Percentiles rank a stretch among this genome's conserved stretches.
Conservation (phyloP, 2,329 filamentous ascomycete genomes). For the Ophiostoma perfectum region DNA sequence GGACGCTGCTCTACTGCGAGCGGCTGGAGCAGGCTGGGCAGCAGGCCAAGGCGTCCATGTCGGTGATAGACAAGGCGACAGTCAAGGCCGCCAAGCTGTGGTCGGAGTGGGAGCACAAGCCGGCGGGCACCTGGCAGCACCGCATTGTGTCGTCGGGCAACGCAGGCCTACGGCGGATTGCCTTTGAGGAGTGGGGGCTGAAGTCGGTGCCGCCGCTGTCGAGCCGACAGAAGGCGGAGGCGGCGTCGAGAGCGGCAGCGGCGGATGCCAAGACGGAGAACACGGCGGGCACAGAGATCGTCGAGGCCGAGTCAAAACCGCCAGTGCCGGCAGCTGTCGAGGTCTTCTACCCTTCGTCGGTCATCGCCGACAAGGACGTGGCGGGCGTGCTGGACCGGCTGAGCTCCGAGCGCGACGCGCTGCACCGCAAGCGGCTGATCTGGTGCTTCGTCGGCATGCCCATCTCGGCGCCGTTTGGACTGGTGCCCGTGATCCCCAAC, state of each 20-base stretch:
- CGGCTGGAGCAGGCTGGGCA: constrained; percentile 54
- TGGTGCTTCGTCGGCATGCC: constrained; percentile 82
- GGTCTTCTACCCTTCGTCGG: constrained; percentile 67
- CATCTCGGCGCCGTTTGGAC: constrained; percentile 71
- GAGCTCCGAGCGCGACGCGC: constrained; percentile 70
- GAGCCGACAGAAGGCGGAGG: constrained; percentile 52
- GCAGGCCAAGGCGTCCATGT: constrained; percentile 47
- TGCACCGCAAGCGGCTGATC: constrained; percentile 71
- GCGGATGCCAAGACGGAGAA: background rate
- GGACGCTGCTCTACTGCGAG: constrained; percentile 89
- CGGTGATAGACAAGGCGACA: constrained; percentile 63
- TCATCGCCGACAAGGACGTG: constrained; percentile 59
- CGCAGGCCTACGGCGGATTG: constrained; percentile 74
- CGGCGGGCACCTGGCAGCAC: constrained; percentile 75
- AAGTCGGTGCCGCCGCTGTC: constrained; percentile 87
- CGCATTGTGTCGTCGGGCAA: constrained; percentile 83
- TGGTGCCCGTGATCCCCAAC: constrained; percentile 88
- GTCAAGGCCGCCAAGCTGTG: constrained; percentile 69
- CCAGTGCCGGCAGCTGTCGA: constrained; percentile 48
- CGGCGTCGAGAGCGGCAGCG: background rate
- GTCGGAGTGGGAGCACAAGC: constrained; percentile 80
- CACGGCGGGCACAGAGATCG: background rate
- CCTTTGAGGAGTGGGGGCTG: constrained; percentile 95
- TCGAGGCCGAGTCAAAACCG: constrained; percentile 28
- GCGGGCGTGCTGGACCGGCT: constrained; percentile 61